Percentiles rank a stretch among this genome's conserved stretches.
Conservation (phyloP, 805 yeast species). For the Candida nitratophila region DNA sequence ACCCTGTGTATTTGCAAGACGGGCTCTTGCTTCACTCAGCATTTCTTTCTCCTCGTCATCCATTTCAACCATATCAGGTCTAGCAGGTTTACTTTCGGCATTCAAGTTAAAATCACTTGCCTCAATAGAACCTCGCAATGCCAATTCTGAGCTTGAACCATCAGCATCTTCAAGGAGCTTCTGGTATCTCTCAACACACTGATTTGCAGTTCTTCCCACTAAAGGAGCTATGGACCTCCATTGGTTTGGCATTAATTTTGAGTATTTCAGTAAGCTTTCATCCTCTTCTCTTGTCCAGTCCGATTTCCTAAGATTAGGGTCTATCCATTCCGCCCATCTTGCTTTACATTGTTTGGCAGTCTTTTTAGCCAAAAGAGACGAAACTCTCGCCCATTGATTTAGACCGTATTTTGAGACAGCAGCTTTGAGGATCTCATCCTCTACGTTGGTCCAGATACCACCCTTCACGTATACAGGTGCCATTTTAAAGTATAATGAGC, state of each 20-base stretch:
- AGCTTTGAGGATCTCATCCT: conserved; percentile 82
- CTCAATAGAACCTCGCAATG: conserved; percentile 30
- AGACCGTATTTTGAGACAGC: conserved; percentile 91
- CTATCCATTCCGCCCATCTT: conserved; percentile 85
- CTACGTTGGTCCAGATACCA: conserved; percentile 83
- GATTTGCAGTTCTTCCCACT: conserved; percentile 79
- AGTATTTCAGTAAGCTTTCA: conserved; percentile 56
- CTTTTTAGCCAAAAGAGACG: conserved; percentile 77
- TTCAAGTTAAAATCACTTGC: conserved; percentile 38
- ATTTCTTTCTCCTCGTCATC: conserved; percentile 88
- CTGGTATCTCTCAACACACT: conserved; percentile 82
- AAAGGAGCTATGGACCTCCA: conserved; percentile 88
- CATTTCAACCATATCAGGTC: conserved; percentile 72
- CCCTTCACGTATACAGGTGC: conserved; percentile 74
- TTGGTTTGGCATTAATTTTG: conserved; percentile 76
- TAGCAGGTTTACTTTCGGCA: conserved; percentile 74
- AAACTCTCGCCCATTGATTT: conserved; percentile 91
- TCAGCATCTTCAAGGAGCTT: conserved; percentile 47
- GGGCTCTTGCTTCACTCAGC: conserved; percentile 90
- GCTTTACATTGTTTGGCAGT: conserved; percentile 90
- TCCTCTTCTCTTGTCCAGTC: conserved; percentile 80
- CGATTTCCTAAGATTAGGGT: conserved; percentile 57
- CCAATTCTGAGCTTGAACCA: conserved; percentile 16
- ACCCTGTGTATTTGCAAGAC: conserved; percentile 89
- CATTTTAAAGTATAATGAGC: conserved; percentile 16